Evolutionary conservation across 2,329 filamentous ascomycete species (phyloP).

Genomic region (Colletotrichum sp.): DNA sequence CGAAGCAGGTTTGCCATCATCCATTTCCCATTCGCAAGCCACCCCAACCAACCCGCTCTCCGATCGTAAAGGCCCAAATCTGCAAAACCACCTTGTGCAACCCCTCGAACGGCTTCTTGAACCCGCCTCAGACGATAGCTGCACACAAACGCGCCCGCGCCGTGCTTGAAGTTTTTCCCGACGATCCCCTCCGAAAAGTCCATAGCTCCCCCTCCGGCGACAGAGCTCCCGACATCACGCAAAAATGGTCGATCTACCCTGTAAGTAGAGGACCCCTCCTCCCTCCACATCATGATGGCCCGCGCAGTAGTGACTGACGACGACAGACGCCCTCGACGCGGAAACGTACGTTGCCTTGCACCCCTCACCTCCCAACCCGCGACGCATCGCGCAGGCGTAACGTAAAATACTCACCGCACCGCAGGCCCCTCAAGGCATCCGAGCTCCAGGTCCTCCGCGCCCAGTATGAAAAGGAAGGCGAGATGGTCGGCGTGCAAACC

Average conservation of each 20-base stretch:
- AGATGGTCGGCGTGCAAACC: constrained; percentile 95
- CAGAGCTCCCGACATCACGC: not conserved
- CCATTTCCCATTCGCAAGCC: not conserved
- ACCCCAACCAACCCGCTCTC: not conserved
- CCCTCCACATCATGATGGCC: not conserved
- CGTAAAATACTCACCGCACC: not conserved
- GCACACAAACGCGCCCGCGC: not conserved
- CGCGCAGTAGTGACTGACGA: not conserved
- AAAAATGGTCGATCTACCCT: constrained; percentile 55
- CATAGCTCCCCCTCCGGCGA: not conserved
- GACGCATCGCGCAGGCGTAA: not conserved
- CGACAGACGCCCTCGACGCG: constrained; percentile 91
- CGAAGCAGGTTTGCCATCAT: constrained; percentile 17
- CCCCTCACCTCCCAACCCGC: not conserved
- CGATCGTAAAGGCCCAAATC: not conserved
- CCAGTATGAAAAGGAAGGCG: constrained; percentile 97
- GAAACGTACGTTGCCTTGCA: constrained; percentile 71
- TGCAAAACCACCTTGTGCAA: not conserved
- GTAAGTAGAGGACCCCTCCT: constrained; percentile 35
- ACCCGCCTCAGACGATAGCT: not conserved
- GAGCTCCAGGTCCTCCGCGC: constrained; percentile 91
- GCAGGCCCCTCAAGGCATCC: constrained; percentile 84
- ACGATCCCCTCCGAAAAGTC: not conserved
- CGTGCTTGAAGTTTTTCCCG: not conserved
- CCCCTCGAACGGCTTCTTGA: not conserved